Conservation (phyloP, 2,329 filamentous ascomycete genomes). For the Penicillium sp. region DNA sequence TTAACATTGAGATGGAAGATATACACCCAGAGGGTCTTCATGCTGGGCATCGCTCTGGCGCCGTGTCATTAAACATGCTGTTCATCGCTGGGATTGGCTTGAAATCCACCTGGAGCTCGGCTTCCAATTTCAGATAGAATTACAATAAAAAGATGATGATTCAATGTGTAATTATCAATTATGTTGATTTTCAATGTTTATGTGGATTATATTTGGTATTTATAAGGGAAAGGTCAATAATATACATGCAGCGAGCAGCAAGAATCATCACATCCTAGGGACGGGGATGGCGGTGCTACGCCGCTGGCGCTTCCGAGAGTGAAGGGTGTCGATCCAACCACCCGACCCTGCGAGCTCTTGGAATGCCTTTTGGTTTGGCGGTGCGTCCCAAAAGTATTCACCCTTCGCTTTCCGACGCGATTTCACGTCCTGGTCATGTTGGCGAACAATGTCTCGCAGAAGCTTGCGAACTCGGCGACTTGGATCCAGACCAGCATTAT, state of each 20-base stretch:
- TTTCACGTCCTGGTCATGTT: conserved; percentile 25
- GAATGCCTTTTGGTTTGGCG: conserved; percentile 31
- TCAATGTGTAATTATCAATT: not conserved
- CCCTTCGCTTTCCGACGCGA: not conserved
- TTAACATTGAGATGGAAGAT: not conserved
- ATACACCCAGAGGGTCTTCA: not conserved
- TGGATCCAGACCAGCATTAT: conserved; percentile 42
- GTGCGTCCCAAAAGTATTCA: conserved; percentile 35
- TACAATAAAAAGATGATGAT: not conserved
- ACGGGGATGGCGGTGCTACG: not conserved
- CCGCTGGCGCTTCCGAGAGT: not conserved
- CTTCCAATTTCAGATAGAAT: not conserved
- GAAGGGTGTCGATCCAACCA: conserved; percentile 27
- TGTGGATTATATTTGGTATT: not conserved
- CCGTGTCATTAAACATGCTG: not conserved
- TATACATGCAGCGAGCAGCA: not conserved
- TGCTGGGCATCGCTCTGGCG: not conserved
- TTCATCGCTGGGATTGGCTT: not conserved
- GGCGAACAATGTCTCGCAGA: conserved; percentile 31
- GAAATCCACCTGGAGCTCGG: not conserved
- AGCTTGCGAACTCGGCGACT: conserved; percentile 35
- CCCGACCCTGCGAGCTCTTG: conserved; percentile 24
- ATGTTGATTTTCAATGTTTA: not conserved
- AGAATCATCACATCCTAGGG: not conserved
- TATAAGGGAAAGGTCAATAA: not conserved